These are phyloP conservation scores for Eucalyptus coolabah DNA, from an alignment of 345 rosid species.

Conservation along the genomic window DNA sequence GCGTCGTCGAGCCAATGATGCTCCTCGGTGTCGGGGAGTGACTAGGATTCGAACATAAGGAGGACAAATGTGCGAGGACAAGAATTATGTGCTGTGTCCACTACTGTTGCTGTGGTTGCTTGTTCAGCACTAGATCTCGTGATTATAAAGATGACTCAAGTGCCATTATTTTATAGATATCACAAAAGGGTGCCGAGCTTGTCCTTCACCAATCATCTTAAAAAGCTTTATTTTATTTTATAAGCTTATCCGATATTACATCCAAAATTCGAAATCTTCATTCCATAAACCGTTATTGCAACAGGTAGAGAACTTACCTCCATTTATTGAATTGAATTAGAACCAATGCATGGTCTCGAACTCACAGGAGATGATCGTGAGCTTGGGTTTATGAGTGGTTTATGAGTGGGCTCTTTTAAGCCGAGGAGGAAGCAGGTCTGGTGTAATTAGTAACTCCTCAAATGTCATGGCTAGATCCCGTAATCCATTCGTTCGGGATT, in stretches of 20 bases:
- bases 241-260: neutral
- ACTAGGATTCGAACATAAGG: neutral
- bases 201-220: neutral
- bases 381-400: neutral
- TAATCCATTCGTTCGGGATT: neutral
- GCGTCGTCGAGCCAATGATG: neutral
- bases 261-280: neutral
- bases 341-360: neutral
- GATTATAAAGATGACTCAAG: neutral
- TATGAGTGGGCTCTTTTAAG: neutral
- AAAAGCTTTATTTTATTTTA: neutral
- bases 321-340: neutral
- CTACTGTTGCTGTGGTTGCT: neutral
- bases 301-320: rapidly evolving
- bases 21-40: neutral
- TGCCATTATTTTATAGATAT: neutral
- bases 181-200: neutral
- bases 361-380: neutral
- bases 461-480: neutral
- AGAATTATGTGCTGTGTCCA: neutral
- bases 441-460: neutral
- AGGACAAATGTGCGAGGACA: neutral
- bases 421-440: neutral
- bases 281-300: neutral
- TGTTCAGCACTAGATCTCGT: neutral